Percentiles rank a stretch among this genome's conserved stretches.
Evolutionary conservation across 2,329 filamentous ascomycete genomes (phyloP).

Genomic region (Exophiala sp.): DNA sequence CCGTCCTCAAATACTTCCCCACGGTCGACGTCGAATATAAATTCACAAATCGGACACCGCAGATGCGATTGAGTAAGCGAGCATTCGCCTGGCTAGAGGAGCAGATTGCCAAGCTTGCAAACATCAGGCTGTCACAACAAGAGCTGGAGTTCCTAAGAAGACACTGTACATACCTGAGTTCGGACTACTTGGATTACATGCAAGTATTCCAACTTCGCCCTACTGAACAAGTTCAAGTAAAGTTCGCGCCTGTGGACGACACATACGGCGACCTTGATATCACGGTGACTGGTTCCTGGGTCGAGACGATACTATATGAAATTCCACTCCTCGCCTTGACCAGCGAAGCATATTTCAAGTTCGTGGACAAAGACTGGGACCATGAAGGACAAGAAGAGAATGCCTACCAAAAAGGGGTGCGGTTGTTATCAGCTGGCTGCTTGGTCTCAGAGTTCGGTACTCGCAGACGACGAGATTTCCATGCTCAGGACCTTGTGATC

Average conservation of each 20-base stretch:
- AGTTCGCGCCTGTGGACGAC: constrained; percentile 62
- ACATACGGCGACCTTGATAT: constrained; percentile 74
- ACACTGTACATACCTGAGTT: constrained; percentile 75
- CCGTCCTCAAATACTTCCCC: constrained; percentile 87
- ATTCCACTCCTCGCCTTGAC: constrained; percentile 89
- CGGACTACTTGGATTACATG: constrained; percentile 76
- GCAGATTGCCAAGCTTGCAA: constrained; percentile 81
- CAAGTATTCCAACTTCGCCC: constrained; percentile 78
- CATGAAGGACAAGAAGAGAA: constrained; percentile 82
- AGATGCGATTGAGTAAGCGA: constrained; percentile 81
- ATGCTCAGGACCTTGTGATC: constrained; percentile 90
- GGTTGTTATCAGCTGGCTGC: constrained; percentile 76
- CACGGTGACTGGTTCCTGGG: constrained; percentile 76
- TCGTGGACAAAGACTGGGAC: constrained; percentile 89
- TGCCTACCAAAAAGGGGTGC: constrained; percentile 75
- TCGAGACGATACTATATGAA: constrained; percentile 95
- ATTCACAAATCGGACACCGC: constrained; percentile 91
- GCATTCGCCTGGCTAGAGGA: constrained; percentile 82
- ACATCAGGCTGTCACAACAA: constrained; percentile 72
- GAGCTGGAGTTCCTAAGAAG: constrained; percentile 75
- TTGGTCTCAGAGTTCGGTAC: constrained; percentile 93
- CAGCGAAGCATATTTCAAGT: constrained; percentile 96
- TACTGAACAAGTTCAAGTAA: constrained; percentile 70
- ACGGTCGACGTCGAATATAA: constrained; percentile 78
- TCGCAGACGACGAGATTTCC: constrained; percentile 82